Base-by-base conservation (phyloP, 768 basidiomycete genomes). In the Amanita inopinata region DNA sequence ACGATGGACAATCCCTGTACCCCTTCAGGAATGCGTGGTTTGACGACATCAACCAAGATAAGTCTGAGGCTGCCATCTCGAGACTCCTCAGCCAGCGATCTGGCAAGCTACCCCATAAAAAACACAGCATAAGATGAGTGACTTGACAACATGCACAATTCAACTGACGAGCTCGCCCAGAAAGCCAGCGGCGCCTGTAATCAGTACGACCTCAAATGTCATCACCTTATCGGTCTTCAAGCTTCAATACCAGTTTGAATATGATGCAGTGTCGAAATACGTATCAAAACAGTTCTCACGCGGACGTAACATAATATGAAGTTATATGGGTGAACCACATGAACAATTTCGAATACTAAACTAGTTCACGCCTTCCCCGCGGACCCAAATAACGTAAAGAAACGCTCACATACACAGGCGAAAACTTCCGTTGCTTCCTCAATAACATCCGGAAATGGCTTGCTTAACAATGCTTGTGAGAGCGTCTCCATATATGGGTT, bases 41-140 rank as follows among this genome's bases (percentile, higher is more conserved):
- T 58, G 25, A 64, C 59, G 33, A 76, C 64, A 49, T 77, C 76
- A 38, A 62, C 67, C 23, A 77, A 67, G 45, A 77, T 73, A 36
- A 78, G 61, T 19, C 62, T 61, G 54, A 47, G 70, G 52, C 17
- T 65, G 64, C 7, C 59, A 62, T 33, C 46, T 45, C 40, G 5
- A 5, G 55, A 46, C 43, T 69, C 64, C 28, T 50, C 51, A 1
- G 49, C 35, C 5, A 71, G 49, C 7, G 61, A 61, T 22, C 54
- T 51, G 5, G 61, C 58, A 7, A 71, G 61, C 71, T 70, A 47
- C 11, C 11, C 20, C 17, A 8, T 18, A 11, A n/a, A n/a, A n/a
- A n/a, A 12, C 14, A 19, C 4, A 10, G 9, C 22, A 32, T 31
- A 8, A 40, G 28, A 31, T 14, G 25, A 27, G 2, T 43, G 3